Base-by-base conservation (phyloP, 257 asterid genomes). In the Jaltomata sinuosa region DNA sequence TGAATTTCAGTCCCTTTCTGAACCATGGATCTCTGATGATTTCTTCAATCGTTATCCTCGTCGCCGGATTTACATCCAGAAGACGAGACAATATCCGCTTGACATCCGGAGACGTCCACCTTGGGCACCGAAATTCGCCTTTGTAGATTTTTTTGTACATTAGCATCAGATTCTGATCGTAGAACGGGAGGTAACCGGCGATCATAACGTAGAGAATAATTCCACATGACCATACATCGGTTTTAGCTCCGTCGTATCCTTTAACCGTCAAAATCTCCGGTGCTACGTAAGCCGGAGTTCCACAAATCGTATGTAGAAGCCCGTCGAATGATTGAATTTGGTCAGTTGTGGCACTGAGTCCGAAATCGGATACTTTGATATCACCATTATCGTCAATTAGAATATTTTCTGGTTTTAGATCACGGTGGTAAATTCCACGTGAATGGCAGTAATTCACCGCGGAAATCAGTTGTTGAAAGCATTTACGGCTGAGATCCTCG, bases 281-380 rank as follows among this genome's bases (percentile, higher is more conserved):
- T 79, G 99, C 99, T 0, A 96, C 99, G 62, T 96, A 96, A 6
- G 98, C 98, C 18, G 99, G 99, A 45, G 99, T 92, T 21, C 99
- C 99, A 59, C 99, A 96, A 5, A 96, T 94, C 64, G 99, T 96
- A 85, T 94, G 97, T 47, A 96, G 50, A 2, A 93, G 87, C 0
- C 98, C 99, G 15, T 96, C 98, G 82, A 47, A 77, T 29, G 85
- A 84, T 4, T 92, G 87, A 1, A 87, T 88, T 5, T 93, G 97
- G 2, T 88, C 98, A 1, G 87, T 84, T 74, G 93, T 36, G 42
- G 99, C 99, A 85, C 97, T 91, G 61, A 96, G 95, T 0, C 99
- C 98, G 83, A 96, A 96, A 87, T 96, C 99, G 14, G 98, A 91
- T 0, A 94, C 91, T 61, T 94, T 96, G 3, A 96, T 89, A 79